Percentiles rank a stretch among this genome's conserved stretches.
phyloP scores from a whole-genome alignment of 176 grass and related monocot genomes.

The Zea mays region DNA sequence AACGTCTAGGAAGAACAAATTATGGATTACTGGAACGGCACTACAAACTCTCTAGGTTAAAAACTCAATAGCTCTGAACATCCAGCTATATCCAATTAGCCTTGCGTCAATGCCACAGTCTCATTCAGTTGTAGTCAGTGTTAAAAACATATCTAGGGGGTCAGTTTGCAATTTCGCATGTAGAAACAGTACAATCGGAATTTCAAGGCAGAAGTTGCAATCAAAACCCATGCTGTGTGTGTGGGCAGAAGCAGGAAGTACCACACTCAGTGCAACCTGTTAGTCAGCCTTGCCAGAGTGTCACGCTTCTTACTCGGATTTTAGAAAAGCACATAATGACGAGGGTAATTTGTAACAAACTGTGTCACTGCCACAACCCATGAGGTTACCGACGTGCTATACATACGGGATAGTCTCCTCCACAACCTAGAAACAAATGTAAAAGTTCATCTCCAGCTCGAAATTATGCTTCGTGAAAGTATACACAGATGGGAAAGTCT shows the following conservation, averaged over 20 bases:
- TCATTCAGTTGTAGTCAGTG: neutral
- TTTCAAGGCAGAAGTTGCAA: neutral
- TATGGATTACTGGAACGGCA: conserved; percentile 39
- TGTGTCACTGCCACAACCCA: no score
- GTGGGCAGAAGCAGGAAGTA: neutral
- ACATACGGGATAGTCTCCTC: neutral
- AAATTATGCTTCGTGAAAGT: no score
- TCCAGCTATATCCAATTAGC: no score
- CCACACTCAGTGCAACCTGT: conserved; percentile 2
- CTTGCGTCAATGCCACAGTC: neutral
- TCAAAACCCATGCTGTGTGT: neutral
- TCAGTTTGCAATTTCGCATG: neutral
- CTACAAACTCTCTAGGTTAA: neutral
- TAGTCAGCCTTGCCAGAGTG: neutral
- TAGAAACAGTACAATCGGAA: neutral
- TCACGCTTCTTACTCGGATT: neutral
- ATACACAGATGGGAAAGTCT: no score
- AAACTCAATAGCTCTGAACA: neutral
- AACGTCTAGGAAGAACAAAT: conserved; percentile 73
- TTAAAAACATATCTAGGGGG: neutral
- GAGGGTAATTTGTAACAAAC: neutral
- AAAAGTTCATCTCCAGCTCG: conserved; percentile 1
- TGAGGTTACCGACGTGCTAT: neutral
- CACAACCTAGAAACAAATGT: neutral
- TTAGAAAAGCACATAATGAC: neutral